Conservation (phyloP, 116 monocot genomes). For the Papilionanthe hybrid region DNA sequence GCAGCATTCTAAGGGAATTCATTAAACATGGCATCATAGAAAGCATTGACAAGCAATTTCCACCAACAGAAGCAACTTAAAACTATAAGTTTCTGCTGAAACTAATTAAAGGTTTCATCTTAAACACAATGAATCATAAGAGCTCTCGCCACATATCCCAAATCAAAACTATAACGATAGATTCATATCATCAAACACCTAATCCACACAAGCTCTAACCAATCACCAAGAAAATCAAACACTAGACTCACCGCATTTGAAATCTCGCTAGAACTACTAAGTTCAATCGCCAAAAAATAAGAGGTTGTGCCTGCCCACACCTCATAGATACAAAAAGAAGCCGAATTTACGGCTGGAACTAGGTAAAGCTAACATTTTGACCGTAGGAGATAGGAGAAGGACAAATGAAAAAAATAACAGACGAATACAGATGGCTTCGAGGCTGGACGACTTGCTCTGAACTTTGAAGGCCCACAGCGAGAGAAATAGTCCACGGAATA, state of each 20-base stretch:
- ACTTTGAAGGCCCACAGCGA: not conserved
- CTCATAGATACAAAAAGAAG: not conserved
- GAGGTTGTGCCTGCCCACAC: not conserved
- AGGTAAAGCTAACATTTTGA: not conserved
- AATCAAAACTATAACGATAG: too few species aligned
- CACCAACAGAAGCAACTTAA: too few species aligned
- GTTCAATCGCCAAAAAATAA: not conserved
- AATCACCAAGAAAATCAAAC: too few species aligned
- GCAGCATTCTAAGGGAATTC: not conserved
- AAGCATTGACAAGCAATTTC: too few species aligned
- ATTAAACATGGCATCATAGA: too few species aligned
- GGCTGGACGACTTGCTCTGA: slow-evolving; percentile 1
- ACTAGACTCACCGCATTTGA: not conserved
- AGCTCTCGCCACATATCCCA: too few species aligned
- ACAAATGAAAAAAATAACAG: slow-evolving; percentile 1
- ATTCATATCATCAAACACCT: too few species aligned
- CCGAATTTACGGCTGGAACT: slow-evolving; percentile 2
- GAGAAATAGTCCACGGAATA: not conserved
- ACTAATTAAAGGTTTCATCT: too few species aligned
- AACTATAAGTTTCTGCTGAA: too few species aligned
- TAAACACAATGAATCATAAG: too few species aligned
- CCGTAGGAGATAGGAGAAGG: not conserved
- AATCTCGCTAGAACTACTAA: not conserved
- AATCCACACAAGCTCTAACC: too few species aligned
- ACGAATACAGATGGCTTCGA: slow-evolving; percentile 8